Base-by-base conservation (phyloP, 352 stramenopile genomes). In the Pythium apleroticum region DNA sequence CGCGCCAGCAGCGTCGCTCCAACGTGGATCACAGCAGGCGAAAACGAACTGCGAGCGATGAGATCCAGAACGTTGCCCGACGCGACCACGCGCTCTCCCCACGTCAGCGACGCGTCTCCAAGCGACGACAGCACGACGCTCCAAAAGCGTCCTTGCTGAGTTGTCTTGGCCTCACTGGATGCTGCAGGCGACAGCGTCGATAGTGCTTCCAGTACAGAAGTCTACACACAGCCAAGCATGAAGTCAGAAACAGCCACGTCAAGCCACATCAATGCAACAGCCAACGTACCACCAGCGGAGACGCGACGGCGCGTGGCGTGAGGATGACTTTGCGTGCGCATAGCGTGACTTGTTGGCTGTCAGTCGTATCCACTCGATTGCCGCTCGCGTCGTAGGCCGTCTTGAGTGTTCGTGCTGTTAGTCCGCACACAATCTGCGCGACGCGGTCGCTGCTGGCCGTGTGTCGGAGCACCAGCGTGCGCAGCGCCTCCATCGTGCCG, bases 41-140 rank as follows among this genome's bases (percentile, higher is more conserved):
- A 41, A 24, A 74, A 74, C 19, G 14, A 22, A 28, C 41, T 65
- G 11, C 45, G 49, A 2, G n/a, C 31, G 2, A 67, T 25, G 0
- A 74, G 35, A 57, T 69, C 62, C 7, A 69, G n/a, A 12, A 74
- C 57, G 48, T 74, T 74, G 3, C 61, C 62, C 4, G 55, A 45
- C 1, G 55, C 62, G 39, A 69, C 60, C 8, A 56, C 60, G 12
- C 48, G 28, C n/a, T 62, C 60, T 4, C 37, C 25, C 55, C 66
- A 73, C 8, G 55, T 49, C 12, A 68, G 7, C 49, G 30, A 20
- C 25, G 11, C 20, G 28, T 19, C 14, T 17, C 20, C 24, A n/a
- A 65, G 52, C 27, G 27, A 24, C 0, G 53, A 63, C 0, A 72
- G 39, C 14, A 61, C 54, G 3, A 35, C 15, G 11, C 12, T 30